Evolutionary conservation across 495 filamentous ascomycete genomes (phyloP).

Genomic region (Tuber microsphaerosporum): DNA sequence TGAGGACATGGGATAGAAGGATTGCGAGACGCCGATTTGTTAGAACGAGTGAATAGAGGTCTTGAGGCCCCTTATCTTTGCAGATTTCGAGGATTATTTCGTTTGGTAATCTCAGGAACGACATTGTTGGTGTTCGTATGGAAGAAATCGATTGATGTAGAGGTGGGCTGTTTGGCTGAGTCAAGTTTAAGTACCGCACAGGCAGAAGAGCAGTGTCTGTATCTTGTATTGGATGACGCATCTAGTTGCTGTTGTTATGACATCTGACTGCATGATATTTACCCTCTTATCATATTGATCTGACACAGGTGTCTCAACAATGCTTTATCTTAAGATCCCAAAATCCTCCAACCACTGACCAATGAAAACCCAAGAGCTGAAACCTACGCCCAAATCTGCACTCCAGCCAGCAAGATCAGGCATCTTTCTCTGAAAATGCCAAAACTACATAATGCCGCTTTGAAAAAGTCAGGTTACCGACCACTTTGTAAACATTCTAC

Average conservation of each 20-base stretch:
- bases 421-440: too few species aligned
- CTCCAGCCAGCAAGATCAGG: not conserved
- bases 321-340: not conserved
- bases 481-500: not conserved
- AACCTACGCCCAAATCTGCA: not conserved
- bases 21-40: constrained; percentile 21
- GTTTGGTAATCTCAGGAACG: constrained; percentile 22
- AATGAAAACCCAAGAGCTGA: not conserved
- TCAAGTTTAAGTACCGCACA: not conserved
- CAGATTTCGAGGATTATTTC: constrained; percentile 24
- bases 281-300: not conserved
- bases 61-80: constrained; percentile 16
- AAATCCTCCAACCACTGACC: not conserved
- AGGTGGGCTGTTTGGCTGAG: not conserved
- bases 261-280: not conserved
- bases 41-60: constrained; percentile 16
- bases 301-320: too few species aligned
- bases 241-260: not conserved
- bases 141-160: not conserved
- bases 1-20: constrained; percentile 14
- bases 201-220: not conserved
- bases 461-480: not conserved
- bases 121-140: constrained; percentile 11
- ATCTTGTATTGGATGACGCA: not conserved
- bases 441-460: not conserved